phyloP scores from a whole-genome alignment of 352 stramenopile species.

The Salisapilia sapeloensis region DNA sequence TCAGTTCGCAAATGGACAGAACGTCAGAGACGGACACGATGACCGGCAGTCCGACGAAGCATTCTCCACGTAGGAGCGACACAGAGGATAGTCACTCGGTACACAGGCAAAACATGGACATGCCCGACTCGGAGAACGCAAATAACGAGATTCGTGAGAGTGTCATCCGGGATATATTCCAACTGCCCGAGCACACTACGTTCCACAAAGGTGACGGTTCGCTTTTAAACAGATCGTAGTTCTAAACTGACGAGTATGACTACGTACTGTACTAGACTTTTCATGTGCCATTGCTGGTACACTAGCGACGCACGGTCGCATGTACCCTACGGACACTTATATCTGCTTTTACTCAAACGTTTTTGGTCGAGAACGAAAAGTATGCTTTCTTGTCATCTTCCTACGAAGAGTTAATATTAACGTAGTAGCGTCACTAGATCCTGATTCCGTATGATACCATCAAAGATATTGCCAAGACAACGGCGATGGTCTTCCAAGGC shows the following conservation, averaged over 20 bases:
- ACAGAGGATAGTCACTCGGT: too few species aligned
- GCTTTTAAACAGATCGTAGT: neutral
- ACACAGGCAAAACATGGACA: too few species aligned
- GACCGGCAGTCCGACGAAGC: too few species aligned
- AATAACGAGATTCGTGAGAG: constrained; percentile 40
- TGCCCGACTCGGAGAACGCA: too few species aligned
- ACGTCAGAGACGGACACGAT: too few species aligned
- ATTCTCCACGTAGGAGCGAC: too few species aligned
- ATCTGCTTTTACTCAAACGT: constrained; percentile 82
- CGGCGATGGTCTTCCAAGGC: constrained; percentile 66
- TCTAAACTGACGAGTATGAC: constrained; percentile 1
- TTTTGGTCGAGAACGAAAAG: constrained; percentile 75
- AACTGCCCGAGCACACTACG: constrained; percentile 41
- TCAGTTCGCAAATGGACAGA: too few species aligned
- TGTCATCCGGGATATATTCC: constrained; percentile 80
- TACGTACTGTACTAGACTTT: constrained; percentile 28
- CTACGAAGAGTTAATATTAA: too few species aligned
- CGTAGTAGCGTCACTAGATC: constrained; percentile 21
- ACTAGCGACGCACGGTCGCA: constrained; percentile 73
- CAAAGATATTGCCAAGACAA: constrained; percentile 63
- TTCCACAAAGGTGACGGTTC: constrained; percentile 50
- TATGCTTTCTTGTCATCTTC: too few species aligned
- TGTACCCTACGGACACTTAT: constrained; percentile 71
- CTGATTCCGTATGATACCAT: constrained; percentile 76
- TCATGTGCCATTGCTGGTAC: constrained; percentile 64